These are phyloP conservation scores for Phytophthora lateralis DNA, from an alignment of 352 stramenopile species.

Conservation along the genomic window DNA sequence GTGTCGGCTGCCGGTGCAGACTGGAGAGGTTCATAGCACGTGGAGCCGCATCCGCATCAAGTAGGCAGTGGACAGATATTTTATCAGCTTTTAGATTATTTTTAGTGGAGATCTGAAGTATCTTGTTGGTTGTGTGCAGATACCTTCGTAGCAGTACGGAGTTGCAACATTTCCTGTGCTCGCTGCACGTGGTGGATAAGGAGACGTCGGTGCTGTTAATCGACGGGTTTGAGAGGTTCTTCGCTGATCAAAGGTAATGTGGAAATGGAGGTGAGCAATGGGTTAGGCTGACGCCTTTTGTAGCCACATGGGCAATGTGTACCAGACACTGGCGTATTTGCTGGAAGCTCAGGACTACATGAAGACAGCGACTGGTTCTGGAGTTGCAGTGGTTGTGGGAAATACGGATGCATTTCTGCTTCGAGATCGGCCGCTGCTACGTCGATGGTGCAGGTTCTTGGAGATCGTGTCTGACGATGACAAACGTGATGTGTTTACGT, in stretches of 20 bases:
- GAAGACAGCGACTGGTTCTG: constrained; percentile 38
- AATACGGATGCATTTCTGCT: constrained; percentile 47
- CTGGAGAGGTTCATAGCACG: constrained; percentile 47
- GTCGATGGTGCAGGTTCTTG: constrained; percentile 63
- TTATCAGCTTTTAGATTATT: background rate
- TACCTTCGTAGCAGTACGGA: constrained; percentile 50
- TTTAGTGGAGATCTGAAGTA: background rate
- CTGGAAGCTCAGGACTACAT: constrained; percentile 61
- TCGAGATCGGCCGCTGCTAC: constrained; percentile 36
- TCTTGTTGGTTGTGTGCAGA: constrained; percentile 21
- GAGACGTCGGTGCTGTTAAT: constrained; percentile 60
- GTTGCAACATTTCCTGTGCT: constrained; percentile 69
- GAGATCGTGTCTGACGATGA: constrained; percentile 31
- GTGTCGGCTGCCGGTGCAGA: constrained; percentile 52
- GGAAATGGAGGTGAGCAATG: background rate
- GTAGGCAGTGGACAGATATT: constrained; percentile 18
- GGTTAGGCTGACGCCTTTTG: background rate
- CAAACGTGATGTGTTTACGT: constrained; percentile 37
- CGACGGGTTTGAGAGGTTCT: constrained; percentile 65
- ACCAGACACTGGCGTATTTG: constrained; percentile 64
- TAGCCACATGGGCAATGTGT: constrained; percentile 53
- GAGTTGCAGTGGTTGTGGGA: constrained; percentile 43
- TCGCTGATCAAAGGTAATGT: constrained; percentile 41
- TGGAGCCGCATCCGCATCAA: constrained; percentile 73
- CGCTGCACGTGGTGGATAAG: constrained; percentile 53